Evolutionary conservation across 352 stramenopile species (phyloP), one percentile per base, ranked within the genome.

Genomic region (Globisporangium okanoganense): DNA sequence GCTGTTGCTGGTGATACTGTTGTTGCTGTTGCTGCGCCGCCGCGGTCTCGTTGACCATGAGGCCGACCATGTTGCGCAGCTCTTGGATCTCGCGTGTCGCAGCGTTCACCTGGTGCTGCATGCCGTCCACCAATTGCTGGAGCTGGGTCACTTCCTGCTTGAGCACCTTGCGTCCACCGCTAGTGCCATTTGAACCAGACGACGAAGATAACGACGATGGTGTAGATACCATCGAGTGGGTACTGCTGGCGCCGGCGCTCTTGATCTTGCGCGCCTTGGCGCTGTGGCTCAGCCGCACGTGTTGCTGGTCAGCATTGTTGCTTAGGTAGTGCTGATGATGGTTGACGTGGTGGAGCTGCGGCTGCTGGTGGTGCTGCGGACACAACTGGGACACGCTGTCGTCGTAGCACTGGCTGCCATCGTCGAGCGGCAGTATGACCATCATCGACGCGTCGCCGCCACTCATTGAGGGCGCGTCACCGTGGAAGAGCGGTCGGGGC

Each of bases 41-140:
- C 6, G 16, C 31, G 27, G 22, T 56, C n/a, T 56, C 29, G 5
- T 33, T 20, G n/a, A 27, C 33, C 50, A 56, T 56, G 31, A 43
- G 53, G 0, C 64, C 51, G 0, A 74, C 60, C 54, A 74, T 59
- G 20, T 68, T 45, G 36, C 64, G 63, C 13, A 74, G 59, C 47
- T 74, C 63, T 7, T 67, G 55, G 43, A 74, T 74, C 31, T 66
- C 63, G 2, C 62, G 61, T 20, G 67, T 70, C 14, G 64, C 67
- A 3, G 44, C 59, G 35, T 71, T 35, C 16, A 74, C 67, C 36
- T 74, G 67, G 12, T 65, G 54, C 48, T 74, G 67, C 41, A 74
- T 67, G 22, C 51, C 59, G 24, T 61, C 51, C 7, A 74, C 67
- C 2, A 57, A 40, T 33, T 60, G 49, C 51, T 71, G 63, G 13